Evolutionary conservation across 768 basidiomycete species (phyloP).

Genomic region (Scleroderma citrinum): DNA sequence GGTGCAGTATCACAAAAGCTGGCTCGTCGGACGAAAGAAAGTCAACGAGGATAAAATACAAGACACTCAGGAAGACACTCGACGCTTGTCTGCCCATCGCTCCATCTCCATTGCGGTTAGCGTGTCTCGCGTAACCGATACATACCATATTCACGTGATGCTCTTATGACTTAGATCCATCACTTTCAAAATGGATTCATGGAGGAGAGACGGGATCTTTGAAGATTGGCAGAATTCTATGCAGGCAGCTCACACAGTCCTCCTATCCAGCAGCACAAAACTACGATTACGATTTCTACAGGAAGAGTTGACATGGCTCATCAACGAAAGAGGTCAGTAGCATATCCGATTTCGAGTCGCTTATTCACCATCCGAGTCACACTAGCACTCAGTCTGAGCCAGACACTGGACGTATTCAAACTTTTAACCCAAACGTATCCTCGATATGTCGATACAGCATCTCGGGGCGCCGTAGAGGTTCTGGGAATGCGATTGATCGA

Average conservation of each 20-base stretch:
- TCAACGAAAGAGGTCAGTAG: constrained; percentile 53
- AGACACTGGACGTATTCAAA: constrained; percentile 64
- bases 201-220: constrained; percentile 51
- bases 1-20: neutral
- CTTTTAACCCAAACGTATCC: constrained; percentile 73
- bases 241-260: constrained; percentile 43
- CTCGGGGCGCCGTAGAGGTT: constrained; percentile 64
- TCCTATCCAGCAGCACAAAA: constrained; percentile 52
- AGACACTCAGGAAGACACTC: no score
- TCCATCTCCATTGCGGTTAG: no score
- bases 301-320: constrained; percentile 55
- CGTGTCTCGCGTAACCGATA: no score
- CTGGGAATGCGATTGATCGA: constrained; percentile 60
- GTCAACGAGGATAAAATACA: no score
- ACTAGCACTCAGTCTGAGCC: constrained; percentile 54
- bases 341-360: neutral
- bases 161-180: no score
- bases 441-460: constrained; percentile 67
- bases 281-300: constrained; percentile 51
- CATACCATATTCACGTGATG: no score
- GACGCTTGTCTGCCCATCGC: no score
- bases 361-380: constrained; percentile 2
- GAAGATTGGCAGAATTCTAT: constrained; percentile 52
- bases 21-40: neutral
- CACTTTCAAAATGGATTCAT: no score